Evolutionary conservation across 78 protist species (phyloP).

Genomic region (Fonticula alba): DNA sequence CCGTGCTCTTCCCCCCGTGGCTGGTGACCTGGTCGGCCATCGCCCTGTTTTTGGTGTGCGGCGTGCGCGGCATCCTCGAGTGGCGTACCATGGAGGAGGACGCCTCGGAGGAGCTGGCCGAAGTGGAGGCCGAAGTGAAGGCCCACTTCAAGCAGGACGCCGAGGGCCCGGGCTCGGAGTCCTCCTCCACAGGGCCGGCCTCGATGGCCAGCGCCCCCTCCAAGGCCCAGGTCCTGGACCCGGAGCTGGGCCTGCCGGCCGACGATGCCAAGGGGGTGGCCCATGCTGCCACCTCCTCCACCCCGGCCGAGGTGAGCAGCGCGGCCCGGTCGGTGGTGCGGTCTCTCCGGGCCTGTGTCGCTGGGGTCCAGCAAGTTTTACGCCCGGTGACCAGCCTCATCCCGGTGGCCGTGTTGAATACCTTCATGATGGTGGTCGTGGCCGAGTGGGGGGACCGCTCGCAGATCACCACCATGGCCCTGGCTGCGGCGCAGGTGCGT

Average conservation of each 20-base stretch:
- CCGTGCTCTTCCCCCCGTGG: too few relatives aligned
- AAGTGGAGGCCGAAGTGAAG: slow-evolving; percentile 7
- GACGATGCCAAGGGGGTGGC: not conserved
- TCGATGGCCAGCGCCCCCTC: not conserved
- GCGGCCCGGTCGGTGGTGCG: not conserved
- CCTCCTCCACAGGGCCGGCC: not conserved
- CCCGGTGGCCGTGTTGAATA: slow-evolving; percentile 12
- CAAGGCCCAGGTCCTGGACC: not conserved
- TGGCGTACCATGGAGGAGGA: slow-evolving; percentile 10
- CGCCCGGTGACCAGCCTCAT: not conserved
- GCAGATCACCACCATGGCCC: slow-evolving; percentile 43
- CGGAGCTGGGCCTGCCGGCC: not conserved
- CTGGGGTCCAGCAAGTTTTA: too few relatives aligned
- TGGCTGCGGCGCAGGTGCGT: slow-evolving; percentile 18
- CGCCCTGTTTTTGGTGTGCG: slow-evolving; percentile 31
- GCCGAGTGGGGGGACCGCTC: slow-evolving; percentile 80
- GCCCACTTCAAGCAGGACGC: slow-evolving; percentile 10
- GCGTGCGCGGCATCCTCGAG: slow-evolving; percentile 21
- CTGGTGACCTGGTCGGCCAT: not conserved
- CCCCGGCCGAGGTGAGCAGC: not conserved
- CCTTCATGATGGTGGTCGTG: slow-evolving; percentile 51
- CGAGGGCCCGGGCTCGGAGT: slow-evolving; percentile 1
- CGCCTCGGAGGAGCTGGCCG: slow-evolving; percentile 26
- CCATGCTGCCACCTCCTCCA: not conserved
- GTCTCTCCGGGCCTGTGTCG: not conserved